Evolutionary conservation across 2,329 filamentous ascomycete genomes (phyloP).

Genomic region (Alternaria tenuissima): DNA sequence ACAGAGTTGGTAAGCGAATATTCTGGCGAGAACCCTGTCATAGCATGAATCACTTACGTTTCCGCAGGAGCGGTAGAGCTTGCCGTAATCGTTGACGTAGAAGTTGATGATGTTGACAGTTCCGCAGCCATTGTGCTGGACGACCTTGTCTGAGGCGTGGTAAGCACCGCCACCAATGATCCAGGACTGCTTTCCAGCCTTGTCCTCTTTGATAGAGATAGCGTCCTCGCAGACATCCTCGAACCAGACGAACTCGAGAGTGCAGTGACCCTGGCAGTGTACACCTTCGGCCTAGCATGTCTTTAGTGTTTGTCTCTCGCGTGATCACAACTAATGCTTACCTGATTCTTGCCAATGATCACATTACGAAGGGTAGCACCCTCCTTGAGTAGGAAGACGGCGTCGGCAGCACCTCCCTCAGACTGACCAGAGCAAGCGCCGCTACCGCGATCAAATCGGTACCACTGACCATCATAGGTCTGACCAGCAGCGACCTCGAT

Average conservation of each 20-base stretch:
- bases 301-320: neutral
- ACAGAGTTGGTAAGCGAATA: constrained; percentile 3
- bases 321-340: neutral
- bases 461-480: constrained; percentile 36
- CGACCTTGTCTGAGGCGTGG: constrained; percentile 49
- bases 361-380: constrained; percentile 62
- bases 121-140: constrained; percentile 53
- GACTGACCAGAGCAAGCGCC: constrained; percentile 34
- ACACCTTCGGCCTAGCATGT: constrained; percentile 56
- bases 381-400: constrained; percentile 58
- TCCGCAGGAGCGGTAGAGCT: constrained; percentile 58
- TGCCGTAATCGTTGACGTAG: constrained; percentile 46
- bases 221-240: constrained; percentile 52
- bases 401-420: constrained; percentile 27
- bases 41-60: constrained; percentile 26
- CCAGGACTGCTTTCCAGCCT: constrained; percentile 40
- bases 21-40: neutral
- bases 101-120: constrained; percentile 49
- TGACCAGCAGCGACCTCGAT: constrained; percentile 35
- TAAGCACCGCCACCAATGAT: constrained; percentile 54
- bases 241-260: constrained; percentile 51
- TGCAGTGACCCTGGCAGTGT: constrained; percentile 60
- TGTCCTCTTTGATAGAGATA: constrained; percentile 44
- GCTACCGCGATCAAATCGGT: constrained; percentile 36
- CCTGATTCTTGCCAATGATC: constrained; percentile 61